Conservation (phyloP, 148 eudicot species). For the Gaultheria prostrata region DNA sequence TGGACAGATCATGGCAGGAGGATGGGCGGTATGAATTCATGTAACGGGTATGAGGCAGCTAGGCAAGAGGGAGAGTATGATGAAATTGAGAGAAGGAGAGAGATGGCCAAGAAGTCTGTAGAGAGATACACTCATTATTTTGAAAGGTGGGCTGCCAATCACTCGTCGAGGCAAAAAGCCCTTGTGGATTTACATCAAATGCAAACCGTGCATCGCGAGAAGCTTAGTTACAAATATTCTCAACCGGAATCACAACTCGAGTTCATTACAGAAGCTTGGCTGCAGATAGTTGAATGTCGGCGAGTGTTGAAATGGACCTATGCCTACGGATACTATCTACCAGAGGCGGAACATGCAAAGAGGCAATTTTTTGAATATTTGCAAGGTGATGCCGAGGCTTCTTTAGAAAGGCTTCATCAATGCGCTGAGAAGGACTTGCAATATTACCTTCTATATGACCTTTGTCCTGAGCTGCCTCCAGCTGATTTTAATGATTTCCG, state of each 20-base stretch:
- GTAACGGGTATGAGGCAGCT: conserved; percentile 55
- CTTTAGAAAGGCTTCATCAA: conserved; percentile 16
- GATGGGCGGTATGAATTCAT: no score
- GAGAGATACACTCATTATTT: conserved; percentile 50
- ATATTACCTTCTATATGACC: conserved; percentile 7
- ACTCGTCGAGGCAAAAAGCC: conserved; percentile 40
- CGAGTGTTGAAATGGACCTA: conserved; percentile 53
- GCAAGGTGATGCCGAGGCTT: conserved; percentile 46
- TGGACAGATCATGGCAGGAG: conserved; percentile 69
- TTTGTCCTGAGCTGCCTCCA: neutral
- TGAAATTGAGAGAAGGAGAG: conserved; percentile 35
- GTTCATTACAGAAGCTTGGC: conserved; percentile 80
- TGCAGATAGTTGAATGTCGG: conserved; percentile 52
- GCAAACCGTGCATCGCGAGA: conserved; percentile 53
- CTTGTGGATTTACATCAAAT: conserved; percentile 58
- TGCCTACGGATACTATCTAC: conserved; percentile 46
- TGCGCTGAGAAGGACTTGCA: conserved; percentile 9
- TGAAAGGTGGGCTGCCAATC: conserved; percentile 54
- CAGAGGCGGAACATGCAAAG: conserved; percentile 32
- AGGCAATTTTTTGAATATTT: conserved; percentile 41
- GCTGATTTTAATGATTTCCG: conserved; percentile 20
- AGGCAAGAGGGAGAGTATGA: conserved; percentile 53
- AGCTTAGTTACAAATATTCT: conserved; percentile 55
- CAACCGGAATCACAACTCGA: conserved; percentile 74
- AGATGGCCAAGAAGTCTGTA: conserved; percentile 47